These are phyloP conservation scores for Euphorbia peplus DNA, from an alignment of 345 rosid species.

Conservation along the genomic window DNA sequence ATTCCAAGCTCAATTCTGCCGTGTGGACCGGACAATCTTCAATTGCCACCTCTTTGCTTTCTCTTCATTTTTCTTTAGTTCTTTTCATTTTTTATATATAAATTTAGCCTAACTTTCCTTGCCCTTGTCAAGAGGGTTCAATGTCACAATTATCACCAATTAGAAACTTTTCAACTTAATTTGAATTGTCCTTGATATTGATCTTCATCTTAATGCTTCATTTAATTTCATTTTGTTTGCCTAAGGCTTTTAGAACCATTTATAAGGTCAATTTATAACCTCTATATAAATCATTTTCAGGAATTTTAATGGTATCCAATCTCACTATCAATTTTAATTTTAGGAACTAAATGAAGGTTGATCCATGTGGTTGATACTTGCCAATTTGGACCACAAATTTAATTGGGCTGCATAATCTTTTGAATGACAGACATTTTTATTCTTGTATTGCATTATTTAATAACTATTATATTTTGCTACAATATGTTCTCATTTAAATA, in stretches of 20 bases:
- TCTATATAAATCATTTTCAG: neutral
- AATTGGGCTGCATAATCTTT: too few species aligned
- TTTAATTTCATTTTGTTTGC: neutral
- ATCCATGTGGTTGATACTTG: too few species aligned
- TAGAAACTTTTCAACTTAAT: neutral
- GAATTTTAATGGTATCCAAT: neutral
- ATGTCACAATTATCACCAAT: neutral
- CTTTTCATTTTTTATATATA: too few species aligned
- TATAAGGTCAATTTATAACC: too few species aligned
- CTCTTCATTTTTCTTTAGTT: neutral
- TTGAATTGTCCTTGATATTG: neutral
- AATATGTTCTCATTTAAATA: too few species aligned
- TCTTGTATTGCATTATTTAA: too few species aligned
- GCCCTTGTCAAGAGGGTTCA: slow-evolving; percentile 1
- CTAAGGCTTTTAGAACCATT: neutral
- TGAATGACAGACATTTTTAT: too few species aligned
- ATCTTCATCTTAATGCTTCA: neutral
- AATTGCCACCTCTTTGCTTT: neutral
- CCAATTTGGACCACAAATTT: too few species aligned
- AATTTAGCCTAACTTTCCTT: slow-evolving; percentile 27
- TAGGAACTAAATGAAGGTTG: too few species aligned
- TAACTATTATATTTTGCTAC: too few species aligned
- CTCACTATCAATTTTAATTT: too few species aligned
- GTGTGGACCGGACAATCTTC: slow-evolving; percentile 19
- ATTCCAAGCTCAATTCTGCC: slow-evolving; percentile 7